Conservation (phyloP, 2,329 filamentous ascomycete species). For the Cephalotrichum gorgonifer region DNA sequence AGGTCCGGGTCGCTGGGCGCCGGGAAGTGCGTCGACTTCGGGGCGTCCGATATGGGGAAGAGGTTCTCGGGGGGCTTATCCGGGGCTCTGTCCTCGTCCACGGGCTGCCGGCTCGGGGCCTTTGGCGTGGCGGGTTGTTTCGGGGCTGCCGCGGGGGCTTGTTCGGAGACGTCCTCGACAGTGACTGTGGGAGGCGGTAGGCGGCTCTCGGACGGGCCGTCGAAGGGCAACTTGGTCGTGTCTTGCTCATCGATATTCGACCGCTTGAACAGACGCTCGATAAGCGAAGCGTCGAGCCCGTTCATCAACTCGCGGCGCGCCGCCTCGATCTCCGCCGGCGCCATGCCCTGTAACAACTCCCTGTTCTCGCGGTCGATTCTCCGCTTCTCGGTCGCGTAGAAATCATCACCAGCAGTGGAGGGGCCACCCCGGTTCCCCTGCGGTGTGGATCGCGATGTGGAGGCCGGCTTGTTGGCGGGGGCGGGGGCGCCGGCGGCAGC, state of each 20-base stretch:
- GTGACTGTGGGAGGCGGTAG: slow-evolving; percentile 16
- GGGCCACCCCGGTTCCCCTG: slow-evolving; percentile 6
- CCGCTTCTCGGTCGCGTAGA: slow-evolving; percentile 22
- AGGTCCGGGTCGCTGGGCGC: slow-evolving; percentile 55
- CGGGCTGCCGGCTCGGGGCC: slow-evolving; percentile 10
- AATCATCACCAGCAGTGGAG: slow-evolving; percentile 8
- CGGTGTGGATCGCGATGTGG: not conserved
- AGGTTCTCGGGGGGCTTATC: slow-evolving; percentile 28
- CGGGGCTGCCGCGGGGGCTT: slow-evolving; percentile 8
- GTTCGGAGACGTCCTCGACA: slow-evolving; percentile 19
- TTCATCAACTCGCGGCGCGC: slow-evolving; percentile 72
- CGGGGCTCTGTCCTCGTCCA: slow-evolving; percentile 32
- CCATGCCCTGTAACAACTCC: slow-evolving; percentile 66
- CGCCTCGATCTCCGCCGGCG: slow-evolving; percentile 66
- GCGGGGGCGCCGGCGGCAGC: slow-evolving; percentile 15
- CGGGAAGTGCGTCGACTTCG: slow-evolving; percentile 51
- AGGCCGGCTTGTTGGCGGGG: slow-evolving; percentile 9
- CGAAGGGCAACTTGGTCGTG: slow-evolving; percentile 15
- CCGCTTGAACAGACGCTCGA: slow-evolving; percentile 66
- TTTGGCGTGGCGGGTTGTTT: slow-evolving; percentile 10
- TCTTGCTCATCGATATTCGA: slow-evolving; percentile 66
- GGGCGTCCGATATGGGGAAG: slow-evolving; percentile 23
- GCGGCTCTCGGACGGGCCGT: slow-evolving; percentile 12
- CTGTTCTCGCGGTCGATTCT: slow-evolving; percentile 79
- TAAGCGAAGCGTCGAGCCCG: slow-evolving; percentile 62